A percentile compares a stretch with the other conserved stretches of the same genome.
phyloP scores from a whole-genome alignment of 2,329 filamentous ascomycete species.

The Fusarium continuum region DNA sequence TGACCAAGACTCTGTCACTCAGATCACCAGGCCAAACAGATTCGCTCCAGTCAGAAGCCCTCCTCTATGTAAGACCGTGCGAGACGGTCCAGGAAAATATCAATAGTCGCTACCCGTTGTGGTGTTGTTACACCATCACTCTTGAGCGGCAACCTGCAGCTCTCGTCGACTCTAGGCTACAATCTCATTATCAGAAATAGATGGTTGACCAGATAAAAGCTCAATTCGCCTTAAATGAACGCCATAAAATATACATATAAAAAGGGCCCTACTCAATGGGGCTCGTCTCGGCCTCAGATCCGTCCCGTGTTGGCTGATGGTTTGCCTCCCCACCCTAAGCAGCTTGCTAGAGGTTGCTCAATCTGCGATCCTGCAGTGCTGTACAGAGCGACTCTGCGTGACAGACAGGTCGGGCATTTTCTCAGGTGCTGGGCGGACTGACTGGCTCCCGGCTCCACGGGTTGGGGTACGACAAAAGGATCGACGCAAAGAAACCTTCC shows the following conservation, averaged over 20 bases:
- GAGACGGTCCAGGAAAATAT: constrained; percentile 15
- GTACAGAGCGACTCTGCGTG: background rate
- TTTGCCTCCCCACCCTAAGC: background rate
- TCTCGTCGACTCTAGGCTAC: constrained; percentile 1
- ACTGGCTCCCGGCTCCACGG: constrained; percentile 25
- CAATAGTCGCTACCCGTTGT: constrained; percentile 4
- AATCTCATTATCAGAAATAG: background rate
- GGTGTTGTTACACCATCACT: constrained; percentile 18
- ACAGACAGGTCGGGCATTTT: constrained; percentile 34
- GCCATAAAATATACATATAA: constrained; percentile 23
- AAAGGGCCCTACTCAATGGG: constrained; percentile 2
- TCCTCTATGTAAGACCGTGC: constrained; percentile 3
- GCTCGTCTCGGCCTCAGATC: background rate
- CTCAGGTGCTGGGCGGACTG: constrained; percentile 7
- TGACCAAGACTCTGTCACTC: constrained; percentile 1
- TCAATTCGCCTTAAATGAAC: background rate
- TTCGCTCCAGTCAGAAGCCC: background rate
- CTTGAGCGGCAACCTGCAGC: constrained; percentile 14
- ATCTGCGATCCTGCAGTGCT: constrained; percentile 31
- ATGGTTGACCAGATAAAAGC: background rate
- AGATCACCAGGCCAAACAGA: too few species aligned
- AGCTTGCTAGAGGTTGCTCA: constrained; percentile 10
- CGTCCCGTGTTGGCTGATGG: background rate
- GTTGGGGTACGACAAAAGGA: constrained; percentile 23
- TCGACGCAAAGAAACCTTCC: constrained; percentile 14